A percentile compares a stretch with the other conserved stretches of the same genome.
Conservation (phyloP, 768 basidiomycete species). For the Scleroderma bovista region DNA sequence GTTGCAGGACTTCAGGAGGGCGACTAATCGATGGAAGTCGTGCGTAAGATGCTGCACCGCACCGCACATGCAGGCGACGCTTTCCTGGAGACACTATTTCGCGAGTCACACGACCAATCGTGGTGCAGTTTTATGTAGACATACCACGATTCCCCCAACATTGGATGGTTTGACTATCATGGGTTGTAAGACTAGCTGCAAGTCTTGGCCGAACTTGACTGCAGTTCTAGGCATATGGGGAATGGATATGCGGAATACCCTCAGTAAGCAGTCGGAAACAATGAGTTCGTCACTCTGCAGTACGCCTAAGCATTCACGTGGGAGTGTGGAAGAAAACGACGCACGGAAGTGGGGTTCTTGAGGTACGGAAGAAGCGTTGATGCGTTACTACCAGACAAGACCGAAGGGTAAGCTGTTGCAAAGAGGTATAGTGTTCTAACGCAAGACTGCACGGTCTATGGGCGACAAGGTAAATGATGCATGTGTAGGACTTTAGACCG, state of each 20-base stretch:
- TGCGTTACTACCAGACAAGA: slow-evolving; percentile 81
- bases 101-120: background rate
- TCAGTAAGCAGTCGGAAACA: slow-evolving; percentile 81
- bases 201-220: slow-evolving; percentile 79
- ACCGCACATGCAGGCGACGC: slow-evolving; percentile 86
- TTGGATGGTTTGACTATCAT: slow-evolving; percentile 88
- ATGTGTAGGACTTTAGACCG: background rate
- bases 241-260: slow-evolving; percentile 80
- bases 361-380: slow-evolving; percentile 86
- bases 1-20: slow-evolving; percentile 81
- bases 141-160: slow-evolving; percentile 59
- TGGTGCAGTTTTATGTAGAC: slow-evolving; percentile 11
- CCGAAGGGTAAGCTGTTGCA: slow-evolving; percentile 72
- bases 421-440: slow-evolving; percentile 83
- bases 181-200: slow-evolving; percentile 76
- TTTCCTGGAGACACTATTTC: slow-evolving; percentile 77
- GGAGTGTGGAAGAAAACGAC: slow-evolving; percentile 15
- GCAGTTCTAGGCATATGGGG: slow-evolving; percentile 89
- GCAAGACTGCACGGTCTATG: slow-evolving; percentile 75
- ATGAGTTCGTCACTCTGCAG: slow-evolving; percentile 73
- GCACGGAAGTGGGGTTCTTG: slow-evolving; percentile 72
- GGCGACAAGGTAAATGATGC: background rate
- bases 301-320: background rate
- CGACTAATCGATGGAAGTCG: slow-evolving; percentile 73
- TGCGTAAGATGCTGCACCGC: slow-evolving; percentile 83